phyloP scores from a whole-genome alignment of 441 rosid genomes.

The Erodium texanum region DNA sequence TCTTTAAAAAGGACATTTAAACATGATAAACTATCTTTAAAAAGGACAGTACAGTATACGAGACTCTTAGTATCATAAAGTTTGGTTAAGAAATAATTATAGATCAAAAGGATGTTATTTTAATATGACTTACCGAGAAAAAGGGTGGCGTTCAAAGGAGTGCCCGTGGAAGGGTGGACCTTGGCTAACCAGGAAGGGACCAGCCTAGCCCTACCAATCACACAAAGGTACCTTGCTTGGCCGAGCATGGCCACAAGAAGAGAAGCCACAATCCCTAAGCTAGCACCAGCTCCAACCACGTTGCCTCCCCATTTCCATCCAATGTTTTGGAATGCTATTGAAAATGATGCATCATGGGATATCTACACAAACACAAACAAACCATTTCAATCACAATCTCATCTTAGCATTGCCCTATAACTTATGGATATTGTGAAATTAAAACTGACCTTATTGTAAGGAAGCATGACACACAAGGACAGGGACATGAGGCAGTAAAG shows the following conservation, averaged over 20 bases:
- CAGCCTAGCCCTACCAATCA: constrained; percentile 71
- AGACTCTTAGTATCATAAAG: too few species aligned
- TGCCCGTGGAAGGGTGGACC: constrained; percentile 91
- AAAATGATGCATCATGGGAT: constrained; percentile 43
- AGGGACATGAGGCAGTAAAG: constrained; percentile 80
- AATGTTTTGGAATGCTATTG: constrained; percentile 48
- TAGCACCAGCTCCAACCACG: constrained; percentile 84
- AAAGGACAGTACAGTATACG: too few species aligned
- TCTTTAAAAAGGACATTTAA: too few species aligned
- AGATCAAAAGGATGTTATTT: too few species aligned
- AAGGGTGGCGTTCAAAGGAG: constrained; percentile 86
- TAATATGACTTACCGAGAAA: constrained; percentile 72
- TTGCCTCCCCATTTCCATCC: constrained; percentile 87
- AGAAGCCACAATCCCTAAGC: constrained; percentile 83
- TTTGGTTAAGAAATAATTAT: too few species aligned
- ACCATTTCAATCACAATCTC: too few species aligned
- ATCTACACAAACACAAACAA: constrained; percentile 30
- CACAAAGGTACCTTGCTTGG: constrained; percentile 88
- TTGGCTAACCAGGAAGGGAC: constrained; percentile 83
- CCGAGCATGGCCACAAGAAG: constrained; percentile 90
- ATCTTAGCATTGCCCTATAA: too few species aligned
- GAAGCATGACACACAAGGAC: constrained; percentile 66
- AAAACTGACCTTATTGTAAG: constrained; percentile 55
- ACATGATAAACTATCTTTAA: too few species aligned
- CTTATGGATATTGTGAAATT: neutral